Base-by-base conservation (phyloP, 225 moss, liverwort and hornwort genomes). In the Sphagnum tenellum region DNA sequence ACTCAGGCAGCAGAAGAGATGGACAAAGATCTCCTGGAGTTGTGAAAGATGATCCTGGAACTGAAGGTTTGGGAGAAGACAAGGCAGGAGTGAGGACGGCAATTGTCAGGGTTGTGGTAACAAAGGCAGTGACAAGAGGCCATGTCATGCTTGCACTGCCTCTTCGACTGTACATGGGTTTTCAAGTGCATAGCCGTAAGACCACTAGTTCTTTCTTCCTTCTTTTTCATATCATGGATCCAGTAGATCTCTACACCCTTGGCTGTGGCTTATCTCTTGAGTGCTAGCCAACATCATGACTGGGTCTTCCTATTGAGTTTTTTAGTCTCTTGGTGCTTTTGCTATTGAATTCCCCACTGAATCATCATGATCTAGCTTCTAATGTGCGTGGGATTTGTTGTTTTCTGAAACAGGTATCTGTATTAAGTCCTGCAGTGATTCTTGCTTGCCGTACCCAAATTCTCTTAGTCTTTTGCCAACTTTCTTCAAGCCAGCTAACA, bases 141-240 rank as follows among this genome's bases (percentile, higher is more conserved):
- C 98, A 98, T 73, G 86, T 81, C 12, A 98, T 98, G 93, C 70
- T 98, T 73, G 89, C 87, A 44, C 75, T 80, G 71, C 74, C 98
- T 47, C 85, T 98, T 70, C 90, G 86, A 64, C 74, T 77, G 53
- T 89, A 81, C 76, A 71, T 98, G 81, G 87, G 93, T 70, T 71
- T 85, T 49, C 78, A 73, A 47, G 77, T 90, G 62, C 93, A 93
- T 67, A 72, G 81, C 71, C 71, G 98, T 96, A 85, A 74, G 89
- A 75, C 9, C 51, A 44, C 5, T 12, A 49, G 61, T 61, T 57
- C 57, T 44, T 45, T 9, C 67, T 4, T 3, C 63, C 10, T 48
- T 49, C 48, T 29, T 29, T 29, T 29, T 29, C 29, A 29, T 29
- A 29, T 29, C 29, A 29, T 29, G 29, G 29, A 29, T 29, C 29